Evolutionary conservation across 495 filamentous ascomycete species (phyloP), one percentile per base, ranked within the genome.

Genomic region (Talaromyces stipitatus): DNA sequence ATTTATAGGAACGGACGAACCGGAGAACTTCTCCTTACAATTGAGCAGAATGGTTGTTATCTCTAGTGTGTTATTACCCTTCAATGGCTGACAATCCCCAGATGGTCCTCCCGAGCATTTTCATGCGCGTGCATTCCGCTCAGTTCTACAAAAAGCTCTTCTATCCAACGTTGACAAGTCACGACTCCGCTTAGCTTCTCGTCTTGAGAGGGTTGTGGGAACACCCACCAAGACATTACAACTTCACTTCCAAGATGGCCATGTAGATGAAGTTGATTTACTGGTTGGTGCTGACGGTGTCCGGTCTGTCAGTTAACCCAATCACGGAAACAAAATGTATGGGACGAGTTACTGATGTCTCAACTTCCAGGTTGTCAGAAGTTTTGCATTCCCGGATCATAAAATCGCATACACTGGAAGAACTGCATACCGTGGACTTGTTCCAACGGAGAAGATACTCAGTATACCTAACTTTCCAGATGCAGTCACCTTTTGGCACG

Each of bases 231-330:
- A 38, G 24, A 22, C 51, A n/a, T 32, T 58, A 2, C 26, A 41
- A 9, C 58, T 69, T 6, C 26, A 33, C 12, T 69, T 69, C 52
- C 52, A 63, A 36, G 60, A 65, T 45, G 64, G 62, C 0, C 55
- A 48, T 12, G 29, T 54, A 10, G 64, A 64, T 41, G 61, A 63
- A 24, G 62, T 64, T 0, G 66, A 66, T 28, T 47, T 68, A 0
- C 48, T 69, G 2, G 51, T 69, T 2, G 66, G 66, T n/a, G 64
- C 66, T 0, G 66, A 66, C 41, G 66, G 66, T 22, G 62, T 69
- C 18, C 59, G 64, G 16, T 69, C 64, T 10, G 61, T 64, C 22
- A 58, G 61, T 60, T 4, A 5, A 9, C 3, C 28, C 28, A 4
- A 4, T 29, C 9, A 4, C 28, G 9, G 23, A 51, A 28, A 48